Conservation (phyloP, 1,139 yeast species). For the Candida buenavistaensis region DNA sequence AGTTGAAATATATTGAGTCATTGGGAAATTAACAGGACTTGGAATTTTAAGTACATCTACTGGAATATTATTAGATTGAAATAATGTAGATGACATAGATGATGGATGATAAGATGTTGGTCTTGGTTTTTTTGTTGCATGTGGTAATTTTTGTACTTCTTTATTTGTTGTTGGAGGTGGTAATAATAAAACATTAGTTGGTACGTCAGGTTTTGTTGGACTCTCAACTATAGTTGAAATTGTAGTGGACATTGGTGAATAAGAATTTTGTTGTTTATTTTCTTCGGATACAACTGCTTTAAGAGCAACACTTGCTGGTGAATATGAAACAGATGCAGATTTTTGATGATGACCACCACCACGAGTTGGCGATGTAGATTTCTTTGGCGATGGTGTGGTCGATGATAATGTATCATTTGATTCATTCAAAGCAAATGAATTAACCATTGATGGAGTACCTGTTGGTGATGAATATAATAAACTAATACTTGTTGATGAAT, state of each 20-base stretch:
- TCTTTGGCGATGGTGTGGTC: constrained; percentile 18
- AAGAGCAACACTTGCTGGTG: constrained; percentile 61
- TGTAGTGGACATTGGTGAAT: constrained; percentile 12
- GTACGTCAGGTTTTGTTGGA: constrained; percentile 28
- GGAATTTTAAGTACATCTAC: constrained; percentile 37
- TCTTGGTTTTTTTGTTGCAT: constrained; percentile 59
- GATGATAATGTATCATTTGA: constrained; percentile 11
- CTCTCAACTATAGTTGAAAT: constrained; percentile 49
- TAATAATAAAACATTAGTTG: constrained; percentile 14
- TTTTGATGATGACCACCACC: constrained; percentile 40
- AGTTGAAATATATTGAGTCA: constrained; percentile 37
- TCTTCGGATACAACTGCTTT: constrained; percentile 61
- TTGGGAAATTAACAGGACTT: constrained; percentile 35
- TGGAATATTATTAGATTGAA: constrained; percentile 20
- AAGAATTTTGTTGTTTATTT: constrained; percentile 5
- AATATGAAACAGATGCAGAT: constrained; percentile 34
- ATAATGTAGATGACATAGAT: constrained; percentile 40
- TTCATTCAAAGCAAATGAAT: constrained; percentile 35
- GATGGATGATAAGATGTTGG: constrained; percentile 81
- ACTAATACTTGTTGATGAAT: constrained; percentile 41
- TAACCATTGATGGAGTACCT: constrained; percentile 43
- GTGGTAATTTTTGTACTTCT: constrained; percentile 37
- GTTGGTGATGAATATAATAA: constrained; percentile 52
- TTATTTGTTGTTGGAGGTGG: constrained; percentile 18
- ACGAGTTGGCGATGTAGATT: constrained; percentile 19